phyloP scores from a whole-genome alignment of 2,329 filamentous ascomycete species.

The Ceratocystis variospora region DNA sequence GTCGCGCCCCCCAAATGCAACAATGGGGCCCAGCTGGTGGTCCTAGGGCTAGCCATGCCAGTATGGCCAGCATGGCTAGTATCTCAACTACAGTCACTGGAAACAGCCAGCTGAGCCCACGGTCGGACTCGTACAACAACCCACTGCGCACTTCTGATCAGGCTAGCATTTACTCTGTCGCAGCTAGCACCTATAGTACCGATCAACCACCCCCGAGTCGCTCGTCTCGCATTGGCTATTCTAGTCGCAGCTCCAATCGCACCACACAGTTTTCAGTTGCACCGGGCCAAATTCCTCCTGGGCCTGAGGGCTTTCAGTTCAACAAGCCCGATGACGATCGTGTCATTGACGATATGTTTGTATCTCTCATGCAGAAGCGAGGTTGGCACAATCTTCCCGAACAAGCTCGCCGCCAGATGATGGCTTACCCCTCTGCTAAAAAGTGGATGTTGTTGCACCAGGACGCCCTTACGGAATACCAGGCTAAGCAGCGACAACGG shows the following conservation, averaged over 20 bases:
- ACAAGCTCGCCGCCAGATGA: conserved; percentile 87
- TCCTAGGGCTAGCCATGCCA: conserved; percentile 40
- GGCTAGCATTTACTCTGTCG: conserved; percentile 31
- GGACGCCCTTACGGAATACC: conserved; percentile 82
- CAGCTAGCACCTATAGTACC: conserved; percentile 11
- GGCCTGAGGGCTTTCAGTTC: conserved; percentile 43
- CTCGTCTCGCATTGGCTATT: conserved; percentile 40
- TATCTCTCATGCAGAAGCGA: conserved; percentile 90
- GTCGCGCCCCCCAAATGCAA: conserved; percentile 60
- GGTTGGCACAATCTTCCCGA: conserved; percentile 96
- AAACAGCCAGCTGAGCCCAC: conserved; percentile 42
- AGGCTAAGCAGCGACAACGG: conserved; percentile 83
- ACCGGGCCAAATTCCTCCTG: conserved; percentile 38
- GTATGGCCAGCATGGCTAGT: conserved; percentile 30
- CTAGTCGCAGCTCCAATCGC: conserved; percentile 44
- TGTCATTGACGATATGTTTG: conserved; percentile 79
- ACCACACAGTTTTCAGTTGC: conserved; percentile 40
- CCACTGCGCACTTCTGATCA: conserved; percentile 39
- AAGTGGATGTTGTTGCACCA: conserved; percentile 97
- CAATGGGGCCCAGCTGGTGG: conserved; percentile 49
- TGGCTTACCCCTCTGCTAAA: conserved; percentile 83
- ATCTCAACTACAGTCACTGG: conserved; percentile 42
- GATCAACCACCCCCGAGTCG: conserved; percentile 26
- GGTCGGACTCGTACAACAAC: conserved; percentile 38
- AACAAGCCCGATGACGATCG: conserved; percentile 66